phyloP scores from a whole-genome alignment of 805 yeast genomes.

The Myxozyma geophila region DNA sequence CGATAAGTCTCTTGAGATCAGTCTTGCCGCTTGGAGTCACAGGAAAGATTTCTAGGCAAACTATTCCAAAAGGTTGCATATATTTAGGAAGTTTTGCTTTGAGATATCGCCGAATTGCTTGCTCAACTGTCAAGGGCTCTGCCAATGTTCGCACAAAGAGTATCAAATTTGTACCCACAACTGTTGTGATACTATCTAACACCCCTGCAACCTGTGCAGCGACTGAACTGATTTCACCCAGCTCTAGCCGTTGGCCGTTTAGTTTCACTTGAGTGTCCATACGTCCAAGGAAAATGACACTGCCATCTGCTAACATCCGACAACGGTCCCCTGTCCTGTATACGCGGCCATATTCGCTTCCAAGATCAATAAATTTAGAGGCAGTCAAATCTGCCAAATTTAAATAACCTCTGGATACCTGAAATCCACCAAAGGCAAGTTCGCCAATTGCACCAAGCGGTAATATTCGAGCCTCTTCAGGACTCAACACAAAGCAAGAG shows the following conservation, averaged over 20 bases:
- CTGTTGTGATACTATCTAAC: slow-evolving; percentile 24
- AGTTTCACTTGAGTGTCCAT: slow-evolving; percentile 42
- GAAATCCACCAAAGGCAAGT: slow-evolving; percentile 40
- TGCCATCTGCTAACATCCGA: slow-evolving; percentile 37
- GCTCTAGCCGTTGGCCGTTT: slow-evolving; percentile 43
- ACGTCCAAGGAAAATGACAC: slow-evolving; percentile 40
- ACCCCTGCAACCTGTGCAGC: slow-evolving; percentile 10
- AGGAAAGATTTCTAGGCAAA: slow-evolving; percentile 27
- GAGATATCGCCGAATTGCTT: not conserved
- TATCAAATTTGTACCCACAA: slow-evolving; percentile 4
- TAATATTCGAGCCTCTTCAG: slow-evolving; percentile 6
- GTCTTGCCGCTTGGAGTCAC: slow-evolving; percentile 35
- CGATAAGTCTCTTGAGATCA: slow-evolving; percentile 12
- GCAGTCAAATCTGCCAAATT: slow-evolving; percentile 37
- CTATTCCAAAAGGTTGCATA: slow-evolving; percentile 37
- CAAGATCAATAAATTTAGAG: slow-evolving; percentile 26
- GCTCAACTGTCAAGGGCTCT: not conserved
- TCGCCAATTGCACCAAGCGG: slow-evolving; percentile 41
- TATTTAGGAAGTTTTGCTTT: slow-evolving; percentile 31
- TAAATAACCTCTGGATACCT: slow-evolving; percentile 41
- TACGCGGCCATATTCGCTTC: slow-evolving; percentile 20
- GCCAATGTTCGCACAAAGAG: slow-evolving; percentile 11
- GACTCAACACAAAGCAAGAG: slow-evolving; percentile 28
- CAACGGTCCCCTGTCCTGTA: slow-evolving; percentile 40
- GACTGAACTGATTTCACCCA: slow-evolving; percentile 40